Conservation (phyloP, 305 asterid genomes). For the Rubia tinctorum region DNA sequence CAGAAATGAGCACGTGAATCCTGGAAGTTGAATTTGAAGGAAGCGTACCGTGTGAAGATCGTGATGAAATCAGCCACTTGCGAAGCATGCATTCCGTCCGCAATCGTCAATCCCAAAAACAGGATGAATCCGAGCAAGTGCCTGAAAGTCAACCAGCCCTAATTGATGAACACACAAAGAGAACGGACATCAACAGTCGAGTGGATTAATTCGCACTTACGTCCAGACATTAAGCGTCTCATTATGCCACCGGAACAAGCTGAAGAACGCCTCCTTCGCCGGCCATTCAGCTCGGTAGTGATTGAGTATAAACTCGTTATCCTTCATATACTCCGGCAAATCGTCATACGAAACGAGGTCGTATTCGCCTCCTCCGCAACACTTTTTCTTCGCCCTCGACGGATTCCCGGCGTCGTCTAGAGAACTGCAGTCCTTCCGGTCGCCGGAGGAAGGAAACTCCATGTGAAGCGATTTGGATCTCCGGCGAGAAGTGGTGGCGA, state of each 20-base stretch:
- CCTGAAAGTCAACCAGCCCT: conserved; percentile 39
- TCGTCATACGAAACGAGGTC: conserved; percentile 52
- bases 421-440: background rate
- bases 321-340: conserved; percentile 92
- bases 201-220: conserved; percentile 32
- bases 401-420: background rate
- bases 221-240: conserved; percentile 99
- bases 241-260: conserved; percentile 91
- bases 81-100: conserved; percentile 54
- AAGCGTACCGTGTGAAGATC: conserved; percentile 61
- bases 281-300: conserved; percentile 90
- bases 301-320: conserved; percentile 73
- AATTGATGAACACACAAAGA: background rate
- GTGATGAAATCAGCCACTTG: conserved; percentile 73
- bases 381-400: conserved; percentile 1
- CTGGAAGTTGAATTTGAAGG: background rate
- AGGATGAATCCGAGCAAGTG: conserved; percentile 81
- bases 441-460: background rate
- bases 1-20: background rate
- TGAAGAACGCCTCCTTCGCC: conserved; percentile 63
- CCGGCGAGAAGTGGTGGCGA: background rate
- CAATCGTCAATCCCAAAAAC: conserved; percentile 63
- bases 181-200: background rate
- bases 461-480: background rate
- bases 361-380: conserved; percentile 22